Evolutionary conservation across 129 eudicot genomes (phyloP).

Genomic region (Escallonia rubra): DNA sequence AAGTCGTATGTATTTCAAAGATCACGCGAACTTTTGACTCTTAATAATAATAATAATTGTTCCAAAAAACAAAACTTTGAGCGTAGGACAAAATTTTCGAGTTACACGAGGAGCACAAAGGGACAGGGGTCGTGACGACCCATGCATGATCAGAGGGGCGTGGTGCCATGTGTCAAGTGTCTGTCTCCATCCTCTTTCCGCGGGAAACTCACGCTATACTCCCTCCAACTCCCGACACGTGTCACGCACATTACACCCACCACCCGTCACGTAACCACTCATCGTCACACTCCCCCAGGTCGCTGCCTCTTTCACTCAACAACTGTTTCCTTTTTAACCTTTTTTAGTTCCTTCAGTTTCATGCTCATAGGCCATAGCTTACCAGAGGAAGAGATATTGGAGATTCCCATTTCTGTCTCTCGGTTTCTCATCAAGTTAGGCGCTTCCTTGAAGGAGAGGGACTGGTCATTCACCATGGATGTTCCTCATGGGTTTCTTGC

Average conservation of each 20-base stretch:
- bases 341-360: neutral
- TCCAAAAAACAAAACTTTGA: no score
- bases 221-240: neutral
- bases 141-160: no score
- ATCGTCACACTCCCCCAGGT: neutral
- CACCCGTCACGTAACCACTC: neutral
- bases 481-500: slow-evolving; percentile 67
- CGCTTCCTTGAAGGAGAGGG: neutral
- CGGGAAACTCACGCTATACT: neutral
- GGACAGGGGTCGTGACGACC: no score
- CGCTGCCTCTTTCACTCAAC: neutral
- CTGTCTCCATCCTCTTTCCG: neutral
- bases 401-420: neutral
- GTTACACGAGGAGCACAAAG: no score
- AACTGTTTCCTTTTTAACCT: neutral
- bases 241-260: neutral
- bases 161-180: neutral
- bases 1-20: no score
- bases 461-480: slow-evolving; percentile 32
- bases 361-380: no score
- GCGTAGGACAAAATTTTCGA: no score
- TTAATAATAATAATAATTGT: no score
- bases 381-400: neutral
- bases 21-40: no score
- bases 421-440: neutral